These are phyloP conservation scores for Metschnikowia lochheadii DNA, from an alignment of 805 yeast genomes.

Conservation along the genomic window DNA sequence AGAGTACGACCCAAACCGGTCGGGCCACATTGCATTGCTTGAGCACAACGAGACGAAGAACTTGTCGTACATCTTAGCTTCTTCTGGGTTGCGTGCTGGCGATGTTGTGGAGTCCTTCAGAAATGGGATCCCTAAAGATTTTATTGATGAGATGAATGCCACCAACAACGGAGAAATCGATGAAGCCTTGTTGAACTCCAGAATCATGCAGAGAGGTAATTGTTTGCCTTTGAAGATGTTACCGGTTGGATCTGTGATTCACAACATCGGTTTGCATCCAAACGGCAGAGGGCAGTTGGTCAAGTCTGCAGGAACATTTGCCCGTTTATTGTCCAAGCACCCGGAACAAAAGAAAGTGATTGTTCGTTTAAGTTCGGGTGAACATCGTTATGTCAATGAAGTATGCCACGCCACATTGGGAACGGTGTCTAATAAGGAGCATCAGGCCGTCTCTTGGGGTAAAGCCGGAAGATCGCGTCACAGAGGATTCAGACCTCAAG, in stretches of 20 bases:
- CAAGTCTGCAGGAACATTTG: conserved; percentile 93
- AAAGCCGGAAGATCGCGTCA: conserved; percentile 95
- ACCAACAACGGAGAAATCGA: conserved; percentile 75
- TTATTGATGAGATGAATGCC: conserved; percentile 65
- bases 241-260: conserved; percentile 90
- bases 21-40: conserved; percentile 86
- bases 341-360: conserved; percentile 69
- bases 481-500: conserved; percentile 90
- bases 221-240: conserved; percentile 89
- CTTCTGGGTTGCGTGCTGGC: conserved; percentile 90
- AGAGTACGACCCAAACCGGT: conserved; percentile 93
- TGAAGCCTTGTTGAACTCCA: conserved; percentile 83
- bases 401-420: conserved; percentile 94
- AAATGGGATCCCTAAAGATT: conserved; percentile 74
- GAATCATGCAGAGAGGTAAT: conserved; percentile 89
- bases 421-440: conserved; percentile 86
- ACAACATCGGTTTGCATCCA: conserved; percentile 72
- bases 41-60: conserved; percentile 59
- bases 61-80: conserved; percentile 79
- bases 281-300: conserved; percentile 83
- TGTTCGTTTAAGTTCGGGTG: conserved; percentile 84
- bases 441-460: conserved; percentile 84
- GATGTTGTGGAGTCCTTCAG: conserved; percentile 88
- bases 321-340: conserved; percentile 75
- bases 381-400: conserved; percentile 81